Conservation (phyloP, 106 monocot species). For the Platanthera zijinensis region DNA sequence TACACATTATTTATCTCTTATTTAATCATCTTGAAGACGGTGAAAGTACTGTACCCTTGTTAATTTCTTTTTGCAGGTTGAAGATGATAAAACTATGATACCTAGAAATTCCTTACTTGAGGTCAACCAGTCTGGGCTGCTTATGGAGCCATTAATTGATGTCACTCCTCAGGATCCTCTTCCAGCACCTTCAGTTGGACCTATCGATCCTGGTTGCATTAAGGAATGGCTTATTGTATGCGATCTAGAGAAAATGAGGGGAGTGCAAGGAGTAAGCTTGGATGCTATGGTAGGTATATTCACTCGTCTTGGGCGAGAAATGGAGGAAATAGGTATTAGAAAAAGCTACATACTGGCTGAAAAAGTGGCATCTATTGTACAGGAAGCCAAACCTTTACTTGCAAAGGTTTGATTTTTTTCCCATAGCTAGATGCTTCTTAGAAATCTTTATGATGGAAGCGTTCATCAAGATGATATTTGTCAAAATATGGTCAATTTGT, state of each 20-base stretch:
- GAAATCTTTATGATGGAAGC: background rate
- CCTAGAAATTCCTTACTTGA: conserved; percentile 88
- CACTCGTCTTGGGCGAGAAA: conserved; percentile 82
- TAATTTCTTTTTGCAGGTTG: conserved; percentile 37
- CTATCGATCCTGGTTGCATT: conserved; percentile 58
- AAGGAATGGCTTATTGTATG: conserved; percentile 89
- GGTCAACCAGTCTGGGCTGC: conserved; percentile 96
- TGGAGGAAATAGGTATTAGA: conserved; percentile 78
- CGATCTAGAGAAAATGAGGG: conserved; percentile 70
- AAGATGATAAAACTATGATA: conserved; percentile 83
- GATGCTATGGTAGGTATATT: conserved; percentile 91
- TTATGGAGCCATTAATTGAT: conserved; percentile 96
- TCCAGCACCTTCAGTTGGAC: conserved; percentile 63
- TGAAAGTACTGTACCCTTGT: background rate
- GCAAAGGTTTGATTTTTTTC: conserved; percentile 43
- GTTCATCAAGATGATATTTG: background rate
- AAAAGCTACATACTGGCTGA: conserved; percentile 79
- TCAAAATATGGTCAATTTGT: background rate
- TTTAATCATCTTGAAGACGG: too few species aligned
- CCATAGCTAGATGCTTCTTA: background rate
- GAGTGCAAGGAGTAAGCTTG: conserved; percentile 84
- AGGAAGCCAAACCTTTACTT: conserved; percentile 84
- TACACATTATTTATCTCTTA: background rate
- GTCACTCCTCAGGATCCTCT: conserved; percentile 89
- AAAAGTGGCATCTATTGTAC: conserved; percentile 62